Conservation (phyloP, 2,329 filamentous ascomycete genomes). For the Davidsoniella australis region DNA sequence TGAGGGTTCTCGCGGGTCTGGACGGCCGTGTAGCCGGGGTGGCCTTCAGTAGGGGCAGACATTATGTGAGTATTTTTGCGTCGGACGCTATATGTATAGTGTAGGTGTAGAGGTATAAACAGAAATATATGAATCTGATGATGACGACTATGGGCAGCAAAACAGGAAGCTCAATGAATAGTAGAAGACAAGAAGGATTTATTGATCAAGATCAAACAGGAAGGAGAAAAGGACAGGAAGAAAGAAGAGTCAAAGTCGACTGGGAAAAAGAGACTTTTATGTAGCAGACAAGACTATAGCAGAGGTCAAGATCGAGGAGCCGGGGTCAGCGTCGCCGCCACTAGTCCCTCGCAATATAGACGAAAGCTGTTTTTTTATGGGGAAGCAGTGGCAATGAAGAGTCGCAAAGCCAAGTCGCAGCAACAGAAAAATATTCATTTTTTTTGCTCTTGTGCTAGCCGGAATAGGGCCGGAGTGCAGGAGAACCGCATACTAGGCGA, state of each 20-base stretch:
- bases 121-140: not conserved
- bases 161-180: conserved; percentile 3
- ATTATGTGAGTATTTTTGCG: conserved; percentile 10
- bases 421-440: not conserved
- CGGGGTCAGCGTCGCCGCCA: not conserved
- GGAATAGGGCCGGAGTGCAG: conserved; percentile 11
- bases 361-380: conserved; percentile 5
- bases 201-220: conserved; percentile 5
- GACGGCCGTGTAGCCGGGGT: conserved; percentile 13
- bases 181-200: not conserved
- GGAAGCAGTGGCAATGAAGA: conserved; percentile 9
- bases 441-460: not conserved
- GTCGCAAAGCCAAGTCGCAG: not conserved
- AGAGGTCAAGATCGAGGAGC: not conserved
- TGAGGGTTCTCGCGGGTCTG: conserved; percentile 12
- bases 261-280: conserved; percentile 10
- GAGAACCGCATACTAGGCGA: too few species aligned
- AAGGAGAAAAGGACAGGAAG: conserved; percentile 5
- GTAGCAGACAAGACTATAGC: not conserved
- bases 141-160: not conserved
- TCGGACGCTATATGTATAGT: not conserved
- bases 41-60: conserved; percentile 12
- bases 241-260: not conserved
- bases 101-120: not conserved
- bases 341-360: not conserved